Percentiles rank a stretch among this genome's conserved stretches.
Conservation (phyloP, 306 rosid genomes). For the Cyamopsis tetragonoloba region DNA sequence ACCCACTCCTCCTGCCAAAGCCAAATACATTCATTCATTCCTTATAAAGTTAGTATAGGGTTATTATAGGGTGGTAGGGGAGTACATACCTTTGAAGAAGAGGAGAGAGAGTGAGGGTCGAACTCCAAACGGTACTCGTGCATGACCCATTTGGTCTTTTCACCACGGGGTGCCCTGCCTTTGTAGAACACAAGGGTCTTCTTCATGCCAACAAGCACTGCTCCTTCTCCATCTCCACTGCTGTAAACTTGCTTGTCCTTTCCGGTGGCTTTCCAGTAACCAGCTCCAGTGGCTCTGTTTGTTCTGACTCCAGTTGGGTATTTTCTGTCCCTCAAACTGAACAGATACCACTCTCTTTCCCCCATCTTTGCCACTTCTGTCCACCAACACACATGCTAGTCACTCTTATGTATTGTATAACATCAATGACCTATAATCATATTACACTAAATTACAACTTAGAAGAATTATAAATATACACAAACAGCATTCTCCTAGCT, state of each 20-base stretch:
- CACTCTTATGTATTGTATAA: too few relatives aligned
- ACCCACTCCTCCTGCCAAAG: constrained; percentile 79
- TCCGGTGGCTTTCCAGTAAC: constrained; percentile 91
- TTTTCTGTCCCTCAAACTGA: constrained; percentile 73
- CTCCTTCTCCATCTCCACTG: neutral
- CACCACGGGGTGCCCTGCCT: constrained; percentile 81
- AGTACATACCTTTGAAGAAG: constrained; percentile 13
- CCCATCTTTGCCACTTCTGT: constrained; percentile 81
- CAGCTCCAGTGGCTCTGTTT: constrained; percentile 74
- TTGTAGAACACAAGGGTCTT: constrained; percentile 85
- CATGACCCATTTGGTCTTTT: constrained; percentile 91
- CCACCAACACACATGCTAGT: neutral
- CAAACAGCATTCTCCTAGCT: too few relatives aligned
- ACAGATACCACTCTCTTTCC: constrained; percentile 76
- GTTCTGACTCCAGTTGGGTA: constrained; percentile 79
- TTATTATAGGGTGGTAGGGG: neutral
- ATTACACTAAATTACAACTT: too few relatives aligned
- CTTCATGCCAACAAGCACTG: constrained; percentile 69
- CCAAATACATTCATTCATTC: neutral
- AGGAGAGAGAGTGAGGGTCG: constrained; percentile 26
- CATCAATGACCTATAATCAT: too few relatives aligned
- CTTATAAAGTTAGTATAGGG: neutral
- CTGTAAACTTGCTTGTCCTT: constrained; percentile 61
- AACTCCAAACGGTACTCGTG: constrained; percentile 82
- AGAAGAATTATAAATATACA: too few relatives aligned